Conservation (phyloP, 1,139 yeast species). For the Debaryomyces sp. region DNA sequence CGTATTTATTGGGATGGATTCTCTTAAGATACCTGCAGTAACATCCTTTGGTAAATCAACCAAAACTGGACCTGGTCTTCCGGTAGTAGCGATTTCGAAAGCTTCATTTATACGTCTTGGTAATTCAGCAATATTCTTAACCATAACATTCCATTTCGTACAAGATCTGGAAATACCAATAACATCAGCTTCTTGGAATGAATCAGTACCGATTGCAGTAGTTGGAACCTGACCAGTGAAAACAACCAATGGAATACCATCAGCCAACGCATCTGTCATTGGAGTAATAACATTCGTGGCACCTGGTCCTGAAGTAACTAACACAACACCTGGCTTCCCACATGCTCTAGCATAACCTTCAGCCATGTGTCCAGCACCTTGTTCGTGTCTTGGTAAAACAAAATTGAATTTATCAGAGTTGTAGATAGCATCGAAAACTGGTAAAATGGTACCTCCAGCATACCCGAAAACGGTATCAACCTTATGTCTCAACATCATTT, state of each 20-base stretch:
- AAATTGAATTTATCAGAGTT: conserved; percentile 87
- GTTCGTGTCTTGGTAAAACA: conserved; percentile 95
- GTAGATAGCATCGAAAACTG: conserved; percentile 96
- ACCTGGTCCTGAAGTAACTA: conserved; percentile 98
- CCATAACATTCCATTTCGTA: conserved; percentile 99
- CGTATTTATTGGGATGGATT: conserved; percentile 83
- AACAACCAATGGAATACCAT: conserved; percentile 97
- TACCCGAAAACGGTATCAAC: conserved; percentile 95
- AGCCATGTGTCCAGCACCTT: conserved; percentile 99
- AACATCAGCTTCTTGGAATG: conserved; percentile 98
- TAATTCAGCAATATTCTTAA: conserved; percentile 87
- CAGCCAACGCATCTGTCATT: conserved; percentile 95
- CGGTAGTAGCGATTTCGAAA: conserved; percentile 92
- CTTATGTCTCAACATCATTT: conserved; percentile 95
- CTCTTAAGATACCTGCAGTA: conserved; percentile 85
- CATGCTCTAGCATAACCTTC: conserved; percentile 96
- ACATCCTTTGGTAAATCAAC: conserved; percentile 98
- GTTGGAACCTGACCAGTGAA: conserved; percentile 98
- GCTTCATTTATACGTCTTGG: conserved; percentile 98
- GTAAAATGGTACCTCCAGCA: conserved; percentile 98
- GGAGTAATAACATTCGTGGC: conserved; percentile 98
- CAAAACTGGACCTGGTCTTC: conserved; percentile 98
- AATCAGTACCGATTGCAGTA: conserved; percentile 93
- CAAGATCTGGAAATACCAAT: conserved; percentile 96
- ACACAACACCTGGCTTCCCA: conserved; percentile 98